Percentiles rank a stretch among this genome's conserved stretches.
These are phyloP conservation scores for Phylloporus sp. DNA, from an alignment of 768 basidiomycete species.

Conservation along the genomic window DNA sequence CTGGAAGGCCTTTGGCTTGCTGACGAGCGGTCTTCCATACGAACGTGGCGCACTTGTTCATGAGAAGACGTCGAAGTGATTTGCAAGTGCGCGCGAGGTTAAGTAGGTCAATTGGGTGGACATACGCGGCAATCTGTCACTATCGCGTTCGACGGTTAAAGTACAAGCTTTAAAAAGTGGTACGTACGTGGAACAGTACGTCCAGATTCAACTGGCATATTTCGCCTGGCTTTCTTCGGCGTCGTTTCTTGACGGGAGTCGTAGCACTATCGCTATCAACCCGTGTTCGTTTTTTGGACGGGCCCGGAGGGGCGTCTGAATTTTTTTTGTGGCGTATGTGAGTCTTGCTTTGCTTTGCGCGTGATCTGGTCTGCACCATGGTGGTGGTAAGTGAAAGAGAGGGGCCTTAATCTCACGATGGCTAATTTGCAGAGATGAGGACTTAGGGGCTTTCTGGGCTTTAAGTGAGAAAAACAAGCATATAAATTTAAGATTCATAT, in stretches of 20 bases:
- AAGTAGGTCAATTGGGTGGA: constrained; percentile 29
- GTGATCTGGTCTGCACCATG: constrained; percentile 1
- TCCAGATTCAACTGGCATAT: constrained; percentile 12
- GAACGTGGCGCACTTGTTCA: constrained; percentile 24
- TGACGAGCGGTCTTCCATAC: constrained; percentile 24
- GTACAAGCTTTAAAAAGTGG: background rate
- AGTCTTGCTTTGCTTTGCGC: background rate
- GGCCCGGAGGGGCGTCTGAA: background rate
- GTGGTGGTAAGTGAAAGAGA: background rate
- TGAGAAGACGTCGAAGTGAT: constrained; percentile 34
- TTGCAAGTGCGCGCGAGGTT: constrained; percentile 39
- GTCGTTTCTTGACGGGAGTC: background rate
- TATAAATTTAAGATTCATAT: background rate
- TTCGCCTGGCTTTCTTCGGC: background rate
- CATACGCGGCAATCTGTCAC: constrained; percentile 36
- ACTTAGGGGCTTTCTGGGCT: too few relatives aligned
- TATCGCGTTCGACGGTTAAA: background rate
- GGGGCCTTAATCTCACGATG: too few relatives aligned
- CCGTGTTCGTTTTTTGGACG: background rate
- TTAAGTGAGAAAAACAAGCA: background rate
- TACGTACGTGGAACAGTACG: constrained; percentile 7
- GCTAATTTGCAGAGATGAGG: too few relatives aligned
- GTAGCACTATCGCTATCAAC: too few relatives aligned
- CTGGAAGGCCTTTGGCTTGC: constrained; percentile 35
- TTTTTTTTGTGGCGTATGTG: too few relatives aligned